phyloP scores from a whole-genome alignment of 1,284 basidiomycete genomes.

The Paramarasmius palmivorus region DNA sequence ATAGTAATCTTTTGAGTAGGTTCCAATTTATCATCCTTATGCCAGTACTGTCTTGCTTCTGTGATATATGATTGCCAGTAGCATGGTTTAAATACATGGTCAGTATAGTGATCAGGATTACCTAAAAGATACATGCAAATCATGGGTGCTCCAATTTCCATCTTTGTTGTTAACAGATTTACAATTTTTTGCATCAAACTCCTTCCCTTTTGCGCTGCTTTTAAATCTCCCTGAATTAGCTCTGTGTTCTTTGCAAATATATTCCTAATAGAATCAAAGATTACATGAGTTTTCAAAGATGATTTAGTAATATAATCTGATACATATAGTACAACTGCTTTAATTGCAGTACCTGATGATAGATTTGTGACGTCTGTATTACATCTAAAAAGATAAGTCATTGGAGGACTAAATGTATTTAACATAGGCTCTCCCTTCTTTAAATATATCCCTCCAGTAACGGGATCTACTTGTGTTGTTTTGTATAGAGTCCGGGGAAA shows the following conservation, averaged over 20 bases:
- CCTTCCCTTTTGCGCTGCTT: not conserved
- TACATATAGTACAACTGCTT: slow-evolving; percentile 36
- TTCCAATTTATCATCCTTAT: not conserved
- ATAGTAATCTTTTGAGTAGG: not conserved
- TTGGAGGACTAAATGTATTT: slow-evolving; percentile 29
- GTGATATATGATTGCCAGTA: not conserved
- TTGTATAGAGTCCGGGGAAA: slow-evolving; percentile 24
- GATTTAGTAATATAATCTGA: slow-evolving; percentile 41
- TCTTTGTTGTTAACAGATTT: not conserved
- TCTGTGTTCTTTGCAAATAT: slow-evolving; percentile 25
- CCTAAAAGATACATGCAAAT: too few relatives aligned
- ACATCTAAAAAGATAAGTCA: slow-evolving; percentile 33
- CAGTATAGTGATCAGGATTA: not conserved
- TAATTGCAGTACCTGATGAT: slow-evolving; percentile 35
- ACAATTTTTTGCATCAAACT: not conserved
- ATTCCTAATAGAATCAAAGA: slow-evolving; percentile 31
- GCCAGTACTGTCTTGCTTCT: not conserved
- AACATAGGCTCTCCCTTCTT: slow-evolving; percentile 33
- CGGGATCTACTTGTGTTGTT: slow-evolving; percentile 21
- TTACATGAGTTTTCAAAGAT: slow-evolving; percentile 31
- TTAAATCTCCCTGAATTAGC: slow-evolving; percentile 13
- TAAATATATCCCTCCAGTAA: slow-evolving; percentile 29
- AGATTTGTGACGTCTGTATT: slow-evolving; percentile 38
- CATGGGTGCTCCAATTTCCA: too few relatives aligned
- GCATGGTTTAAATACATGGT: not conserved